phyloP scores from a whole-genome alignment of 306 rosid genomes.

The Phaseolus lunatus region DNA sequence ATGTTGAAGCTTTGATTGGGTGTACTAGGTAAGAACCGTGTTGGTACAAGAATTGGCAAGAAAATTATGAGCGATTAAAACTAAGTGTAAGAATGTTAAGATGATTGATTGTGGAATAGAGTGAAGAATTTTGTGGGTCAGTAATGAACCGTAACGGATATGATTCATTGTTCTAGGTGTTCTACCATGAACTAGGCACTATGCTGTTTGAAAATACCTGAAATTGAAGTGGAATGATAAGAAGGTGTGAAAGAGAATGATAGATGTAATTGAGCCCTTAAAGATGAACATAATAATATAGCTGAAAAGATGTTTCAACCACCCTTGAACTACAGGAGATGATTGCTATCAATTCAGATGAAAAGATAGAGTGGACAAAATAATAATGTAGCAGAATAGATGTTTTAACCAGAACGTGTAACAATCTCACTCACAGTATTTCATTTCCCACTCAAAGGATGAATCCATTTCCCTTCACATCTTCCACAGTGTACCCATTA shows the following conservation, averaged over 20 bases:
- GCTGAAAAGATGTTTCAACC: slow-evolving; percentile 22
- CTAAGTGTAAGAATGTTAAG: neutral
- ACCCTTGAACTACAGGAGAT: slow-evolving; percentile 4
- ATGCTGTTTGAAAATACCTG: slow-evolving; percentile 18
- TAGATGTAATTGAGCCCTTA: slow-evolving; percentile 10
- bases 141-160: neutral
- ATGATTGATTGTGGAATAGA: neutral
- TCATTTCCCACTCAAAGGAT: slow-evolving; percentile 29
- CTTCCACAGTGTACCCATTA: slow-evolving; percentile 28
- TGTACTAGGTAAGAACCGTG: neutral
- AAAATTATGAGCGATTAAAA: neutral
- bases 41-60: neutral
- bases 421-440: slow-evolving; percentile 29
- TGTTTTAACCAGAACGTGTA: slow-evolving; percentile 30
- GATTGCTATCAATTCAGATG: slow-evolving; percentile 5
- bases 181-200: neutral
- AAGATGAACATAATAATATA: slow-evolving; percentile 26
- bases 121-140: neutral
- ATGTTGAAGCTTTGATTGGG: neutral
- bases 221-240: neutral
- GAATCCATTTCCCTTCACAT: slow-evolving; percentile 48
- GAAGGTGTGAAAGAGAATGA: slow-evolving; percentile 15
- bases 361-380: slow-evolving; percentile 8
- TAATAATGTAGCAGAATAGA: slow-evolving; percentile 29
- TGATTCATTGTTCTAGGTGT: neutral